These are phyloP conservation scores for Schrenkiella parvula DNA, from an alignment of 345 rosid species.

Conservation along the genomic window DNA sequence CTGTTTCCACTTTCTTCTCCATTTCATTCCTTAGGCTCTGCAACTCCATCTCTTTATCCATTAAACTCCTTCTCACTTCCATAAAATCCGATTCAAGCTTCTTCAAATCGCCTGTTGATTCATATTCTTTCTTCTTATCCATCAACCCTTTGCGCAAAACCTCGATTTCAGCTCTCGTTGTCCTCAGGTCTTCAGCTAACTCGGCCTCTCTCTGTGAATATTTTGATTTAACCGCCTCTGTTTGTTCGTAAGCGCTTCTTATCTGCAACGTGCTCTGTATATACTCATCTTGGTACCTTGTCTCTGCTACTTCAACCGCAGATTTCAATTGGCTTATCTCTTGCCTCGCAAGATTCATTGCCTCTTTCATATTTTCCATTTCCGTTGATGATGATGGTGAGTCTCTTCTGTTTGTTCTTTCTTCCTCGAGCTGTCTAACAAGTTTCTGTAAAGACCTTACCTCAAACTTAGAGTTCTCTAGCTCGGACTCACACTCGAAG, in stretches of 20 bases:
- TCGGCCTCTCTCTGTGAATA: slow-evolving; percentile 48
- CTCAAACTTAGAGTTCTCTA: slow-evolving; percentile 58
- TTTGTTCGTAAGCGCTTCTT: slow-evolving; percentile 67
- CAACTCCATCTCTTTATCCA: slow-evolving; percentile 52
- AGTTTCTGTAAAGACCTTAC: slow-evolving; percentile 59
- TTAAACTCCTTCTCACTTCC: slow-evolving; percentile 46
- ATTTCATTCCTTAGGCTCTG: slow-evolving; percentile 50
- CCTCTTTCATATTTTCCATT: slow-evolving; percentile 27
- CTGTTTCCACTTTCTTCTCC: slow-evolving; percentile 45
- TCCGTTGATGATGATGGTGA: slow-evolving; percentile 26
- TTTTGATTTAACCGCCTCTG: slow-evolving; percentile 49
- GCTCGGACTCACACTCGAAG: slow-evolving; percentile 66
- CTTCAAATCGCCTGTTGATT: slow-evolving; percentile 39
- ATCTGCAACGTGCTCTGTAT: slow-evolving; percentile 84
- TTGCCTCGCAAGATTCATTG: slow-evolving; percentile 37
- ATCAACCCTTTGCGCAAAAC: slow-evolving; percentile 35
- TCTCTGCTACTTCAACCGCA: slow-evolving; percentile 62
- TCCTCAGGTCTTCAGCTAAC: slow-evolving; percentile 49
- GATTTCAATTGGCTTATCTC: slow-evolving; percentile 62
- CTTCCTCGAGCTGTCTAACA: slow-evolving; percentile 45
- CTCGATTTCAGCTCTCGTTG: slow-evolving; percentile 42
- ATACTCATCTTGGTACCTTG: slow-evolving; percentile 81
- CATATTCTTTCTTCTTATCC: slow-evolving; percentile 22
- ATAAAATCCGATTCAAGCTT: slow-evolving; percentile 49
- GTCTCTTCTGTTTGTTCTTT: slow-evolving; percentile 35